Evolutionary conservation across 2,329 filamentous ascomycete genomes (phyloP).

Genomic region (Colletotrichum siamense): DNA sequence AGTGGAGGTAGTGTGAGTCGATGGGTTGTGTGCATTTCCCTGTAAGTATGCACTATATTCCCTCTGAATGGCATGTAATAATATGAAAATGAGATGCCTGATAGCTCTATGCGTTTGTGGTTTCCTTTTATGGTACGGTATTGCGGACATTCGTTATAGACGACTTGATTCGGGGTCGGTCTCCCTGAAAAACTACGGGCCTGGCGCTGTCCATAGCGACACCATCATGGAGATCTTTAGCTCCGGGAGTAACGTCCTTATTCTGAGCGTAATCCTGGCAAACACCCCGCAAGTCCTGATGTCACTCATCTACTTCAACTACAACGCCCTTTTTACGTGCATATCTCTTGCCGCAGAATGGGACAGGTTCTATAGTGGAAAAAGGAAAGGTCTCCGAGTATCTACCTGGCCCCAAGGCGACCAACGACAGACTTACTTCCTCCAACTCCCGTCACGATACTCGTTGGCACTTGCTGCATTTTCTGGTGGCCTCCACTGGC

Average conservation of each 20-base stretch:
- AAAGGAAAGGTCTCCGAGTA: neutral
- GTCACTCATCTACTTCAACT: neutral
- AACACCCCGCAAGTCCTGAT: neutral
- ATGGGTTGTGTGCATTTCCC: neutral
- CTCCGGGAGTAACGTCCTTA: accelerated
- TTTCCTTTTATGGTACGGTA: accelerated
- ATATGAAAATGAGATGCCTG: too few species aligned
- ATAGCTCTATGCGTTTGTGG: neutral
- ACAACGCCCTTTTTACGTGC: neutral
- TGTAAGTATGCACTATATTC: too few species aligned
- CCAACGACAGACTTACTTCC: neutral
- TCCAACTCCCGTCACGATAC: neutral
- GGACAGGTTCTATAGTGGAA: neutral
- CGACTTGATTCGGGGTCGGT: too few species aligned
- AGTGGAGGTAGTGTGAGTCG: accelerated
- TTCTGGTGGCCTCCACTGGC: neutral
- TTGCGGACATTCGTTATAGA: too few species aligned
- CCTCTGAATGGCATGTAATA: too few species aligned
- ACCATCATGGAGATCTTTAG: neutral
- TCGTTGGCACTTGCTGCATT: neutral
- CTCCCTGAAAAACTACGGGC: neutral
- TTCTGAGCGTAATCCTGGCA: neutral
- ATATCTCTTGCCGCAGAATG: neutral
- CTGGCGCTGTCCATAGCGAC: neutral
- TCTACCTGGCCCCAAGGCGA: neutral